These are phyloP conservation scores for Xylaria sp. DNA, from an alignment of 2,329 filamentous ascomycete species.

Conservation along the genomic window DNA sequence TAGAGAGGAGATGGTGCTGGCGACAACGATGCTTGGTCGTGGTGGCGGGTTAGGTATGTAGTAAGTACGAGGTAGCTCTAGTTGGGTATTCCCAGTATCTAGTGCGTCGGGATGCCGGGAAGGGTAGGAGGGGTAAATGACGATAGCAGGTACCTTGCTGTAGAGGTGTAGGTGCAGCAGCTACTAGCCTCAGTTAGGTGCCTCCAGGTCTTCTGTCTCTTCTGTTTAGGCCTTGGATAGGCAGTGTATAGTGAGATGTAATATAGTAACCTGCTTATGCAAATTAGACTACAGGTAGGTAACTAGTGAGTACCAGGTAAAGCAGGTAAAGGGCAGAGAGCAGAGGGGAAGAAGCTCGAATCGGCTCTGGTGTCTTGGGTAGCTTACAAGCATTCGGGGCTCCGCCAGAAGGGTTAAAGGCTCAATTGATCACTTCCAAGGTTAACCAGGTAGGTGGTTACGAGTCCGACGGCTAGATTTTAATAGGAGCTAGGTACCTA, in stretches of 20 bases:
- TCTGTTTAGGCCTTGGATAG: background rate
- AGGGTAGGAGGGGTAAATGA: constrained; percentile 37
- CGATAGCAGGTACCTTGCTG: constrained; percentile 1
- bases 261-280: background rate
- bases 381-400: background rate
- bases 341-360: constrained; percentile 17
- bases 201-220: background rate
- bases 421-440: background rate
- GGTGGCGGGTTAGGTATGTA: constrained; percentile 5
- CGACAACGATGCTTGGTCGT: constrained; percentile 2
- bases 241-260: background rate
- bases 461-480: background rate
- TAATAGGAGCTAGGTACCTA: constrained; percentile 7
- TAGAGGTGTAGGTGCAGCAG: background rate
- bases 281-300: too few species aligned
- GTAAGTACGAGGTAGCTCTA: background rate
- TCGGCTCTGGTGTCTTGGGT: background rate
- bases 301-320: constrained; percentile 1
- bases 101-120: constrained; percentile 35
- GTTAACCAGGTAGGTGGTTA: too few species aligned
- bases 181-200: background rate
- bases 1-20: constrained; percentile 19
- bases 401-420: background rate
- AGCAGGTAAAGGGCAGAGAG: constrained; percentile 4
- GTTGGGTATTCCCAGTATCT: constrained; percentile 1